Base-by-base conservation (phyloP, 805 yeast genomes). In the Candida insectorum region DNA sequence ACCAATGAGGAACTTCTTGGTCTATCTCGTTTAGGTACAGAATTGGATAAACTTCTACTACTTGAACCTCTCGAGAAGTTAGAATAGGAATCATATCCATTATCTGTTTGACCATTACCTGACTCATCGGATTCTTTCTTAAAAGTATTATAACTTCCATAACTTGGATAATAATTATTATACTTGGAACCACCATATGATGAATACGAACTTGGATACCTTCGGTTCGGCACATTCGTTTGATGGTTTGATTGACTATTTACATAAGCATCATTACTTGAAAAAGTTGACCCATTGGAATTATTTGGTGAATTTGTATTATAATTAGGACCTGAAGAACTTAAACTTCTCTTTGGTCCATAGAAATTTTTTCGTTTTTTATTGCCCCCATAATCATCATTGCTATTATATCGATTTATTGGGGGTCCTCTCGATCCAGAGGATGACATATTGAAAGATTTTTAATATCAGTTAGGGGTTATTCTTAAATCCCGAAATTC, bases 21-120 rank as follows among this genome's bases (percentile, higher is more conserved):
- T 27, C 30, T 24, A 23, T 41, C 45, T 35, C 33, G 26, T 20
- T 48, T 47, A 5, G 48, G 44, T 5, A 44, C 49, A 4, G 60
- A 53, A 29, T 47, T 46, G 1, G 60, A 45, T 28, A 54, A 42
- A 4, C 58, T 47, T 13, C 44, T 39, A 38, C 62, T 36, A 38
- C 40, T 50, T 29, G 34, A n/a, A 18, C 36, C 33, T 15, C 45
- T 28, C 6, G 47, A 37, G 13, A 30, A 32, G 6, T 21, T 6
- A 8, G 33, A 16, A 33, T 31, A 23, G 10, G 34, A 36, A 25
- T 36, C 40, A 13, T 21, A 28, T 8, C 33, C 21, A n/a, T 34
- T 43, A 8, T 20, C 11, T 8, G 8, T 20, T 8, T 8, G 11
- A 20, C 23, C 23, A 20, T 20, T 20, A 8, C 8, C 11, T 1